Percentiles rank a stretch among this genome's conserved stretches.
These are phyloP conservation scores for Verticillium alfalfae DNA, from an alignment of 2,329 filamentous ascomycete species.

Conservation along the genomic window DNA sequence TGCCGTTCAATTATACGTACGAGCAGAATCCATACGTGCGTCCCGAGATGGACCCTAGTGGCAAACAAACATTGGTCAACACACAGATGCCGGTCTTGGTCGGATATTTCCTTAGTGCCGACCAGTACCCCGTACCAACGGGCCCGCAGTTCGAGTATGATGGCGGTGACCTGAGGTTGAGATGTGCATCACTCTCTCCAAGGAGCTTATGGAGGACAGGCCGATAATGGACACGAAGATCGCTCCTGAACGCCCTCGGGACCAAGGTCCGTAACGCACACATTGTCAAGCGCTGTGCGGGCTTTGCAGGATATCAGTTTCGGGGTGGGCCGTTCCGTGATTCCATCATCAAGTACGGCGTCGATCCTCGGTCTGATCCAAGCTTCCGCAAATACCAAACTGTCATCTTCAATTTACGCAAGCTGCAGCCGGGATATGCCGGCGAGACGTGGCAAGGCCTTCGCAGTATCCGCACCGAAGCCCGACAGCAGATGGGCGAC, in stretches of 20 bases:
- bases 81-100: conserved; percentile 54
- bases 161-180: conserved; percentile 56
- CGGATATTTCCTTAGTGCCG: conserved; percentile 52
- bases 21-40: conserved; percentile 78
- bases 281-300: conserved; percentile 67
- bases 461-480: conserved; percentile 25
- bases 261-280: conserved; percentile 45
- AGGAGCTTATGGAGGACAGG: conserved; percentile 62
- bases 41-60: conserved; percentile 50
- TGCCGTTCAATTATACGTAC: conserved; percentile 77
- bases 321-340: conserved; percentile 89
- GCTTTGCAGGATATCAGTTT: conserved; percentile 89
- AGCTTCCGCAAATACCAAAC: conserved; percentile 82
- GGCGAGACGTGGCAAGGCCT: conserved; percentile 45
- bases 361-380: conserved; percentile 76
- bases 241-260: conserved; percentile 67
- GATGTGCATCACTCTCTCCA: conserved; percentile 58
- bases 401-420: conserved; percentile 73
- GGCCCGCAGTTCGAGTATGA: conserved; percentile 58
- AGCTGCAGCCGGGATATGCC: conserved; percentile 38
- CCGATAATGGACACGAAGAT: conserved; percentile 82
- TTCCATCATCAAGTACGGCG: conserved; percentile 75
- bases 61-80: conserved; percentile 48
- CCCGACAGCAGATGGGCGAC: conserved; percentile 33
- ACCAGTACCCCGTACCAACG: conserved; percentile 55